phyloP scores from a whole-genome alignment of 108 stramenopile species.

The Cyclotella cryptica region DNA sequence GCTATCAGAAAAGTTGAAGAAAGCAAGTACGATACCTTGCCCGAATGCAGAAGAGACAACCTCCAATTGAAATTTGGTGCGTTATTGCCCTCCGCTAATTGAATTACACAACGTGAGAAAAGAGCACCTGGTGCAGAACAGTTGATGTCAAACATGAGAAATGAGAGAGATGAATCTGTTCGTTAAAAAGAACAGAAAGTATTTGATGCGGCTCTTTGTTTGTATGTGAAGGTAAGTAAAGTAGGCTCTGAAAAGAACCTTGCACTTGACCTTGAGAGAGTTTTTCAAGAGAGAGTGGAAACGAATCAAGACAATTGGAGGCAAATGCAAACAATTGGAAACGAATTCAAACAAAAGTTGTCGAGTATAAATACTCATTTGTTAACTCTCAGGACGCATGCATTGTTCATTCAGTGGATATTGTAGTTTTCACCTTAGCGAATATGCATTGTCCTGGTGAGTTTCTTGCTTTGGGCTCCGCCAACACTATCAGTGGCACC shows the following conservation, averaged over 20 bases:
- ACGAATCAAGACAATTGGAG: constrained; percentile 25
- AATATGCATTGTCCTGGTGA: constrained; percentile 71
- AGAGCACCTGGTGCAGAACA: too few species aligned
- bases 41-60: too few species aligned
- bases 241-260: constrained; percentile 56
- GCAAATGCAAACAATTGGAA: constrained; percentile 23
- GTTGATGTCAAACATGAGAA: too few species aligned
- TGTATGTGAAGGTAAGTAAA: constrained; percentile 43
- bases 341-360: constrained; percentile 30
- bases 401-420: constrained; percentile 28
- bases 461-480: constrained; percentile 57
- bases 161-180: too few species aligned
- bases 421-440: constrained; percentile 42
- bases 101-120: too few species aligned
- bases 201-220: constrained; percentile 35
- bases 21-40: too few species aligned
- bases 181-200: not conserved
- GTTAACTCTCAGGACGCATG: constrained; percentile 45
- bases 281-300: constrained; percentile 25
- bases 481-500: constrained; percentile 51
- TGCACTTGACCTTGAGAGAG: constrained; percentile 52
- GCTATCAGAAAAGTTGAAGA: too few species aligned
- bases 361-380: constrained; percentile 11
- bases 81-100: too few species aligned
- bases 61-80: too few species aligned